Evolutionary conservation across 768 basidiomycete genomes (phyloP).

Genomic region (Boletus sp.): DNA sequence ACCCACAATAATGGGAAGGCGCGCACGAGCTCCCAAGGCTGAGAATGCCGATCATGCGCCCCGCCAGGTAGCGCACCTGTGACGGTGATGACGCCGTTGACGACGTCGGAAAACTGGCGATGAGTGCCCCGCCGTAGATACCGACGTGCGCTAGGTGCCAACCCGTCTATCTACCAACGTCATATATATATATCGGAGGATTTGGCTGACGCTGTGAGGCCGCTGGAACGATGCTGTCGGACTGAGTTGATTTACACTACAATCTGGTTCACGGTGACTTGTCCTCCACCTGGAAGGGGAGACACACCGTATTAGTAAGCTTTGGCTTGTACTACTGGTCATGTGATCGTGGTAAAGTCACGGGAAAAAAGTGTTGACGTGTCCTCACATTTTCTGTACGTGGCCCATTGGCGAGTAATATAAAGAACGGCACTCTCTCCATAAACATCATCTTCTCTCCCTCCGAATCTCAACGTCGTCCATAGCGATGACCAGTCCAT

Average conservation of each 20-base stretch:
- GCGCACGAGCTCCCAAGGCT: neutral
- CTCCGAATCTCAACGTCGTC: slow-evolving; percentile 12
- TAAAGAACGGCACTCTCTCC: slow-evolving; percentile 17
- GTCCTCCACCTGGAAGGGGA: no score
- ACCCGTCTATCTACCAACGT: no score
- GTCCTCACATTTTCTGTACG: slow-evolving; percentile 22
- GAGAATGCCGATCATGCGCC: neutral
- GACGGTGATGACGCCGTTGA: neutral
- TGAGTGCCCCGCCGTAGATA: neutral
- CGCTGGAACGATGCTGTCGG: no score
- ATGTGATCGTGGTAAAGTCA: slow-evolving; percentile 28
- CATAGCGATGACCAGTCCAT: slow-evolving; percentile 27
- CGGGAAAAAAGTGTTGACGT: no score
- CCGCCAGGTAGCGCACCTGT: neutral
- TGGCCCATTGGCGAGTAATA: slow-evolving; percentile 21
- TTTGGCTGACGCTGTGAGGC: no score
- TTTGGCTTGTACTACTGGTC: neutral
- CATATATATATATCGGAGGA: no score
- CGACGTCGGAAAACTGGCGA: neutral
- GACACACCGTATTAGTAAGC: no score
- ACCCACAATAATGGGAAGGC: neutral
- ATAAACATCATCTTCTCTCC: slow-evolving; percentile 3
- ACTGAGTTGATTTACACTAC: no score
- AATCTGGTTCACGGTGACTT: no score
- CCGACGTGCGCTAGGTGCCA: neutral